Percentiles rank a stretch among this genome's conserved stretches.
phyloP scores from a whole-genome alignment of 768 basidiomycete species.

The Suillus alpinus region DNA sequence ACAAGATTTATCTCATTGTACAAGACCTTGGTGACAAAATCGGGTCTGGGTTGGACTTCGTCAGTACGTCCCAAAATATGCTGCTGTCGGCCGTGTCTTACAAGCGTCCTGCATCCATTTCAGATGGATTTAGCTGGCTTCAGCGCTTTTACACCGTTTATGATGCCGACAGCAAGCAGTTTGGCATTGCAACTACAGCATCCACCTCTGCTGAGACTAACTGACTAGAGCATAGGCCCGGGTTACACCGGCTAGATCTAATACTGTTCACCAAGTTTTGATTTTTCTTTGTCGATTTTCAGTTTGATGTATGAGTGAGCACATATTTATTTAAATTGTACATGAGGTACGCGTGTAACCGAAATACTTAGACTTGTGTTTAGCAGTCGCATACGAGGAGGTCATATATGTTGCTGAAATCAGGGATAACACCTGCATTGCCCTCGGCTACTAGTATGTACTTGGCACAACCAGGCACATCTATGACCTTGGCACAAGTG shows the following conservation, averaged over 20 bases:
- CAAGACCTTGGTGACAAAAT: slow-evolving; percentile 49
- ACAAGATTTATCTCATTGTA: slow-evolving; percentile 54
- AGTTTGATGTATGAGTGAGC: neutral
- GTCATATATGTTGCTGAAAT: neutral
- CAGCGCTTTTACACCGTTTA: slow-evolving; percentile 60
- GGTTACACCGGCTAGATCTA: neutral
- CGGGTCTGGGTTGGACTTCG: slow-evolving; percentile 63
- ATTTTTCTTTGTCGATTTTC: neutral
- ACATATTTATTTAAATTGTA: neutral
- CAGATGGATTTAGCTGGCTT: slow-evolving; percentile 55
- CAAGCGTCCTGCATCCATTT: neutral
- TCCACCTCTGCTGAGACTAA: slow-evolving; percentile 47
- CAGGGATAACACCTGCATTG: neutral
- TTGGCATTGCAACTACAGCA: slow-evolving; percentile 25
- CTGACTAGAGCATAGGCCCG: slow-evolving; percentile 12
- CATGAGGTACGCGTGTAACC: neutral
- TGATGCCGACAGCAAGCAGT: slow-evolving; percentile 31
- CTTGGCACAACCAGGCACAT: no score
- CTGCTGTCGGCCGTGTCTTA: neutral
- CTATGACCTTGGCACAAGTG: no score
- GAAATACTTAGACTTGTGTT: neutral
- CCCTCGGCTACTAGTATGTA: no score
- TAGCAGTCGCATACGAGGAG: neutral
- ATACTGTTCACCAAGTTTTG: neutral
- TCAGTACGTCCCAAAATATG: slow-evolving; percentile 38